Percentiles rank a stretch among this genome's conserved stretches.
These are phyloP conservation scores for Adansonia grandidieri DNA, from an alignment of 441 rosid genomes.

Conservation along the genomic window DNA sequence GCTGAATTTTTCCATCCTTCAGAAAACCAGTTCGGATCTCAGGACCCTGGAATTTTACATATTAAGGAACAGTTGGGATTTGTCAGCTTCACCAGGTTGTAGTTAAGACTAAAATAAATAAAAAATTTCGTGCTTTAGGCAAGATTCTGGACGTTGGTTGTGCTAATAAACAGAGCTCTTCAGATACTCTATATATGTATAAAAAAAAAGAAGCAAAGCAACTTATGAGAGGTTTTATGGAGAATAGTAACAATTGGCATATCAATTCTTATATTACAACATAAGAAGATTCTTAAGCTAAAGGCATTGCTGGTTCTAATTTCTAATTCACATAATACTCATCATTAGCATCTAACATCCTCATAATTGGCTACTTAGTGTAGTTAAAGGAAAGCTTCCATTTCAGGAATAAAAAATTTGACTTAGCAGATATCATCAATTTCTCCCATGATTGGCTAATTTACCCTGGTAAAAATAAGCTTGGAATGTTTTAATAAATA, in stretches of 20 bases:
- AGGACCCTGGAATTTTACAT: slow-evolving; percentile 66
- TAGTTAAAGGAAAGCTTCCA: background rate
- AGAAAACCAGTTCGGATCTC: slow-evolving; percentile 97
- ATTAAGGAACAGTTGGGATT: slow-evolving; percentile 3
- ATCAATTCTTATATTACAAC: background rate
- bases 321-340: background rate
- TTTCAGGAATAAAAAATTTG: background rate
- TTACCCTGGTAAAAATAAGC: background rate
- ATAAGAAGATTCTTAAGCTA: no score
- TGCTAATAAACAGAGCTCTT: background rate
- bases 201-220: background rate
- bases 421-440: background rate
- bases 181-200: slow-evolving; percentile 1
- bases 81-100: background rate
- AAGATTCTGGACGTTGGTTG: background rate
- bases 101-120: background rate
- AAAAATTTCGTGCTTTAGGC: background rate
- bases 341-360: background rate
- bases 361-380: background rate
- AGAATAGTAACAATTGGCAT: background rate
- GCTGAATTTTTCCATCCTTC: slow-evolving; percentile 75
- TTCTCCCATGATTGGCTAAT: background rate
- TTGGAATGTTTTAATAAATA: background rate
- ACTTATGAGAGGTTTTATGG: background rate
- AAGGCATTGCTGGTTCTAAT: background rate